Base-by-base conservation (phyloP, 306 rosid species). In the Rosa multiflora region DNA sequence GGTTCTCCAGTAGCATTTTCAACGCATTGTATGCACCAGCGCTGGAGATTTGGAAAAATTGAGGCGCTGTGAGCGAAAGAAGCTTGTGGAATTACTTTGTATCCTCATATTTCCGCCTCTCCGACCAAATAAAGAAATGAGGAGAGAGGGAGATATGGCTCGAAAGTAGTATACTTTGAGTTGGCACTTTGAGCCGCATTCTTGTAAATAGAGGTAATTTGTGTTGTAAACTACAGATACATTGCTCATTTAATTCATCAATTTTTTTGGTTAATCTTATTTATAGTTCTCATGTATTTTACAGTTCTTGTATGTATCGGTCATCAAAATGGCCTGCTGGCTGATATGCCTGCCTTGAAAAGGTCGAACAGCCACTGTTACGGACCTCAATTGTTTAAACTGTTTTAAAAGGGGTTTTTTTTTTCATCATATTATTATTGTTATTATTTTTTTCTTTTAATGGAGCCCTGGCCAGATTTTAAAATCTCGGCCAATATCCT, bases 181-280 rank as follows among this genome's bases (percentile, higher is more conserved):
- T 76, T 76, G 89, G 83, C 79, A 72, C 81, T 72, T 73, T 79
- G 61, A 61, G 64, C 85, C 85, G 37, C 83, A 67, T 64, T 79
- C 83, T 66, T 92, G 93, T 90, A 90, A 86, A 90, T 92, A 89
- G 88, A 76, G 92, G 86, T 88, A 86, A 89, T 87, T 85, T 85
- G 89, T 81, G 86, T 73, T 87, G 87, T 88, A 77, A 82, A 78
- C 86, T 75, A 61, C 68, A 47, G 73, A 67, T 32, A 32, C 37
- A 32, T 73, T 61, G 85, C 80, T 88, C 82, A 83, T 87, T 85
- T 82, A 81, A 85, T 91, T 88, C 86, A 86, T 86, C 89, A 79
- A 83, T 86, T 66, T 67, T 85, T 88, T 63, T 77, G 79, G 81
- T 81, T 84, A 14, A 59, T 61, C 52, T 61, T 52, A 46, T 18